Evolutionary conservation across 345 rosid genomes (phyloP), one percentile per base, ranked within the genome.

Genomic region (Citrus unshiu): DNA sequence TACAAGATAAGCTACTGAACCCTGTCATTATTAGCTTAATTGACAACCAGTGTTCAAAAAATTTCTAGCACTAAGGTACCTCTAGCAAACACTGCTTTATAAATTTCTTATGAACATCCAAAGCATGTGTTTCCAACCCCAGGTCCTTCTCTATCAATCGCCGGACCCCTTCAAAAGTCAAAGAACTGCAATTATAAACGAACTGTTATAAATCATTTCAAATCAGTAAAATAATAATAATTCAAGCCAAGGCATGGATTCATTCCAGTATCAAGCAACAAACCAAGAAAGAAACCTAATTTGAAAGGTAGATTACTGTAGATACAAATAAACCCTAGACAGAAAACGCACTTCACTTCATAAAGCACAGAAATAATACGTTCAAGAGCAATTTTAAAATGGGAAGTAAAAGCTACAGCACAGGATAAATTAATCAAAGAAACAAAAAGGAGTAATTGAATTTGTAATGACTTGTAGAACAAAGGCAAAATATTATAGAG

Each of bases 161-260:
- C 77, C 99, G 87, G 70, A 93, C 97, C 57, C 94, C 94, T 89
- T 87, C 97, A 58, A 94, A 87, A 7, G 93, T 96, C 85, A 94
- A 82, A 3, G 86, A 87, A 75, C 99, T 93, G 86, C 85, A 85
- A 37, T 21, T 43, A 70, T 61, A 66, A 56, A 59, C 9, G 34
- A 39, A 70, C 24, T 29, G 9, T 68, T 21, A 70, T 57, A 37
- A 72, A 21, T 51, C 27, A 72, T 35, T 35, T 54, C 54, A 39
- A 67, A n/a, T 5, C 34, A 43, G 32, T 7, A n/a, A 43, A 67
- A 9, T 6, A 66, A 57, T 57, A 34, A 35, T 5, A 35, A 66
- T 21, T 74, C 58, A 73, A 78, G 46, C 49, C 9, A 59, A 77
- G 24, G 10, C 21, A 65, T 46, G 18, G 5, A 46, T 25, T 2